A percentile compares a stretch with the other conserved stretches of the same genome.
These are phyloP conservation scores for Nitzschia palea DNA, from an alignment of 108 stramenopile species.

Conservation along the genomic window DNA sequence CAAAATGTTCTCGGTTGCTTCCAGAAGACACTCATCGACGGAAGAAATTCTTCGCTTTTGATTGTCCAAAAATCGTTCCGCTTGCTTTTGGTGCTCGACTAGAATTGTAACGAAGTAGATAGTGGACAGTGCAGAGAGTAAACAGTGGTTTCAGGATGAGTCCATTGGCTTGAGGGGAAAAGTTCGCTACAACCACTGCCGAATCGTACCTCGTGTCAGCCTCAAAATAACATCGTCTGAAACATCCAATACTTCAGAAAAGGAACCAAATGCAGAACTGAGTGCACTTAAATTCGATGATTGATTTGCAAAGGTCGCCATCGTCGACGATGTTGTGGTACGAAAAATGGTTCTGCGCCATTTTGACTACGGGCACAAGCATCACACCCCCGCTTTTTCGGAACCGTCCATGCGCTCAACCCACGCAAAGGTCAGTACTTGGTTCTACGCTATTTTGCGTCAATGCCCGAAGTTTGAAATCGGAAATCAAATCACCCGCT, in stretches of 20 bases:
- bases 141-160: background rate
- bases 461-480: no score
- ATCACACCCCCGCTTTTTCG: no score
- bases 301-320: conserved; percentile 40
- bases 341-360: conserved; percentile 1
- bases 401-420: no score
- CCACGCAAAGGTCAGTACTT: no score
- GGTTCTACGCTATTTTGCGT: no score
- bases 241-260: background rate
- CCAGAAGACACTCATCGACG: conserved; percentile 23
- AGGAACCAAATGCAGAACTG: conserved; percentile 1
- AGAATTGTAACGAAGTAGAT: background rate
- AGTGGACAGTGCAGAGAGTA: background rate
- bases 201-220: conserved; percentile 8
- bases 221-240: background rate
- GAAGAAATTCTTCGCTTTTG: conserved; percentile 8
- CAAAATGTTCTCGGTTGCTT: conserved; percentile 27
- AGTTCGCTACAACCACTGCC: background rate
- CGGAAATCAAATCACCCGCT: no score
- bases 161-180: background rate
- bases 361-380: background rate
- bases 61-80: conserved; percentile 8
- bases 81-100: conserved; percentile 3
- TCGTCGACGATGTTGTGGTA: background rate
- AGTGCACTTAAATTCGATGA: conserved; percentile 36